Conservation (phyloP, 2,329 filamentous ascomycete species). For the Aureobasidium sp. region DNA sequence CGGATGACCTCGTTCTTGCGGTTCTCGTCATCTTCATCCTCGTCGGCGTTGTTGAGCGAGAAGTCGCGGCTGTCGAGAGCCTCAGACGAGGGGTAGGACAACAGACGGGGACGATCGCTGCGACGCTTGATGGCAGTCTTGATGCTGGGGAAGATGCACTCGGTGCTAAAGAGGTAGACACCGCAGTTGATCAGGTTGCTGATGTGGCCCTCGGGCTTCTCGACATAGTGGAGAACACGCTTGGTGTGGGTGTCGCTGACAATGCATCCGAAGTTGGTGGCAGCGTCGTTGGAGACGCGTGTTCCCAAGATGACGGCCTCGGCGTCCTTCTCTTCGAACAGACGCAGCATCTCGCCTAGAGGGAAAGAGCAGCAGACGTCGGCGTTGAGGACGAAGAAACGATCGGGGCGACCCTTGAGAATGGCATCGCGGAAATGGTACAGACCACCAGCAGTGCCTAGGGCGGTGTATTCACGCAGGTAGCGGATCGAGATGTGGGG, state of each 20-base stretch:
- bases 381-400: constrained; percentile 94
- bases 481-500: constrained; percentile 87
- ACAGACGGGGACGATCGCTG: constrained; percentile 77
- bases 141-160: constrained; percentile 94
- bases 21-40: constrained; percentile 65
- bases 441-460: constrained; percentile 90
- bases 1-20: constrained; percentile 80
- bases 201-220: constrained; percentile 97
- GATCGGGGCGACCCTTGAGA: constrained; percentile 87
- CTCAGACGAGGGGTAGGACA: constrained; percentile 94
- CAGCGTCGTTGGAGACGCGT: constrained; percentile 79
- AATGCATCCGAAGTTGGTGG: constrained; percentile 95
- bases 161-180: constrained; percentile 93
- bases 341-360: constrained; percentile 84
- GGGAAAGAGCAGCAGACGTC: constrained; percentile 99
- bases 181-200: constrained; percentile 99
- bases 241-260: constrained; percentile 90
- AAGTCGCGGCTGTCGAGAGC: constrained; percentile 59
- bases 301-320: constrained; percentile 96
- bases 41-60: constrained; percentile 44
- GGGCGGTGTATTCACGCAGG: constrained; percentile 90
- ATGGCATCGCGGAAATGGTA: constrained; percentile 99
- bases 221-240: constrained; percentile 95
- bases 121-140: constrained; percentile 91
- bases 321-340: constrained; percentile 90